Conservation (phyloP, 441 rosid species). For the Metrosideros polymorpha region DNA sequence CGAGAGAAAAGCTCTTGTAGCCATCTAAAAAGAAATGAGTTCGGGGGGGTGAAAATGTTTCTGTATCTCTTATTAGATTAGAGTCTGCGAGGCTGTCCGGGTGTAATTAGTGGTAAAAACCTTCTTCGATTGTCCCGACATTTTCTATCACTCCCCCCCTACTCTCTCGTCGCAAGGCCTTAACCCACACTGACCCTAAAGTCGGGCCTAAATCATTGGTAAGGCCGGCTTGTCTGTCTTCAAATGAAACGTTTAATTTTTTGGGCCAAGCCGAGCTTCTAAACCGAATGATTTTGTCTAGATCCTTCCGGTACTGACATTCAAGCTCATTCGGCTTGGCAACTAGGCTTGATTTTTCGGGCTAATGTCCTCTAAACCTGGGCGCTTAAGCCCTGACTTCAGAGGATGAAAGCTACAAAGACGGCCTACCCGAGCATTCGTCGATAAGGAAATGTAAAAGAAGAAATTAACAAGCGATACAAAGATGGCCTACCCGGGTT, state of each 20-base stretch:
- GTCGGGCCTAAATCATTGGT: background rate
- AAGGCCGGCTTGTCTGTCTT: no score
- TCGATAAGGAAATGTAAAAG: background rate
- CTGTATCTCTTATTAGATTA: background rate
- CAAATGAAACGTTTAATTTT: no score
- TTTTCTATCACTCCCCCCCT: background rate
- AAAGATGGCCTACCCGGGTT: no score
- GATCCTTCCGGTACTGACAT: no score
- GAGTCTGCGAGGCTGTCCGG: background rate
- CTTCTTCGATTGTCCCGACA: background rate
- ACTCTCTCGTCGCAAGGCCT: no score
- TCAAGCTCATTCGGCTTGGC: no score
- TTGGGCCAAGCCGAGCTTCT: no score
- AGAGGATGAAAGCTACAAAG: background rate
- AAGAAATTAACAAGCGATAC: no score
- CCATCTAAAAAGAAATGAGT: background rate
- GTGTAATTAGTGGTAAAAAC: background rate
- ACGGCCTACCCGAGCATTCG: background rate
- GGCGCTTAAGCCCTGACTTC: no score
- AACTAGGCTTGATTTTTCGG: no score
- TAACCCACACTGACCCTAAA: background rate
- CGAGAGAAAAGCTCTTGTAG: background rate
- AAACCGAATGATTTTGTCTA: no score
- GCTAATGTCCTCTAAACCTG: no score
- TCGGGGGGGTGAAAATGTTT: background rate